phyloP scores from a whole-genome alignment of 345 rosid species.

The Populus euphratica region DNA sequence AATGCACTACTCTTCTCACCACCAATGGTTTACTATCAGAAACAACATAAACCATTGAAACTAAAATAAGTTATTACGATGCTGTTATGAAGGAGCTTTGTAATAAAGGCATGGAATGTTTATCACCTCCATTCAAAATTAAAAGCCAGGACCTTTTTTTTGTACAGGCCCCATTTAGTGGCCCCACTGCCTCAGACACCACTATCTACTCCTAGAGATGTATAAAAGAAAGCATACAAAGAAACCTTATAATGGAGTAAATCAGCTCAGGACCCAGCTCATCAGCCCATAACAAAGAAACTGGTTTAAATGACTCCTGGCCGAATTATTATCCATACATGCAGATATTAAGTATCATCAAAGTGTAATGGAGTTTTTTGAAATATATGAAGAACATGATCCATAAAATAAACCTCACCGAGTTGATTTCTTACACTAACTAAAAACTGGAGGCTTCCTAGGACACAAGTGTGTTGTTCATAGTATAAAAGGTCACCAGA shows the following conservation, averaged over 20 bases:
- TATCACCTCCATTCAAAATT: background rate
- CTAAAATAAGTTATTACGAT: background rate
- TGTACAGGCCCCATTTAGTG: background rate
- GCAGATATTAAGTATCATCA: background rate
- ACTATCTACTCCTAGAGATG: background rate
- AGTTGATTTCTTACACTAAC: background rate
- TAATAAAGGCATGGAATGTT: background rate
- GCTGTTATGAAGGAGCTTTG: background rate
- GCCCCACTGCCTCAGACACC: background rate
- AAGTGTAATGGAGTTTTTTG: too few species aligned
- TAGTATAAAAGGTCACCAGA: background rate
- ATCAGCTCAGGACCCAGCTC: background rate
- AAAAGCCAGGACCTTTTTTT: background rate
- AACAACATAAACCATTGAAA: background rate
- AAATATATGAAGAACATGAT: too few species aligned
- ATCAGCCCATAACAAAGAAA: background rate
- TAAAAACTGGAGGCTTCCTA: background rate
- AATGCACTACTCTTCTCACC: background rate
- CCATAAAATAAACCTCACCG: too few species aligned
- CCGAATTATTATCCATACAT: background rate
- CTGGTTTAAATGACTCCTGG: background rate
- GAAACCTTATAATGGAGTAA: background rate
- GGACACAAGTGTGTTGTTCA: background rate
- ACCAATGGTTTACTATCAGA: background rate
- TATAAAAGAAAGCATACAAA: background rate